Percentiles rank a stretch among this genome's conserved stretches.
Evolutionary conservation across 805 yeast genomes (phyloP).

Genomic region (Teunomyces atbi): DNA sequence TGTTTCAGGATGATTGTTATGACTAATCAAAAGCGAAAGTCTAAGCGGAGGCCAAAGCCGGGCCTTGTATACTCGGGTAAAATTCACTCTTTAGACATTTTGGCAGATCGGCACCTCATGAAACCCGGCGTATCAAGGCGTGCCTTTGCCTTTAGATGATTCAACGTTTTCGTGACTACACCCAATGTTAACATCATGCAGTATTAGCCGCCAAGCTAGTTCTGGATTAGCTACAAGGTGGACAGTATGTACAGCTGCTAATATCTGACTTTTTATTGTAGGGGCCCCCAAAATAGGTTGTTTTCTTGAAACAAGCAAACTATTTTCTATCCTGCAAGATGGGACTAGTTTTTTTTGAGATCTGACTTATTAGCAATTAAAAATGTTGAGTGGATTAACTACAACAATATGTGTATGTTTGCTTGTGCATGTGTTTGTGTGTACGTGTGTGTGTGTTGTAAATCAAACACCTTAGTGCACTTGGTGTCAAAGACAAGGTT

Average conservation of each 20-base stretch:
- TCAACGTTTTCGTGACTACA: neutral
- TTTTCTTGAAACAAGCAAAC: neutral
- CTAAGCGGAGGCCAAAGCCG: neutral
- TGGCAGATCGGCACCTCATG: neutral
- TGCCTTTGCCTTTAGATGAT: neutral
- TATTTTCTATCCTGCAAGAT: neutral
- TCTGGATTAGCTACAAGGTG: neutral
- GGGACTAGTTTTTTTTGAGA: neutral
- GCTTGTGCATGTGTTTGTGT: too few relatives aligned
- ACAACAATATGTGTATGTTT: too few relatives aligned
- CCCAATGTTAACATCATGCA: neutral
- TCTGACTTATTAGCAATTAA: neutral
- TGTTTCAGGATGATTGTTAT: neutral
- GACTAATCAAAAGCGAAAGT: neutral
- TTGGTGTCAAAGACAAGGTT: neutral
- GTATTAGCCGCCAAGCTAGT: neutral
- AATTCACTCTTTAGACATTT: neutral
- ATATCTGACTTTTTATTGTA: neutral
- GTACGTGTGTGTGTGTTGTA: too few relatives aligned
- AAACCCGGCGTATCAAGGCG: neutral
- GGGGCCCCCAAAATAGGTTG: neutral
- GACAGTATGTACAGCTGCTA: neutral
- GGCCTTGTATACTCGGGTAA: neutral
- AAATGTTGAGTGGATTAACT: too few relatives aligned
- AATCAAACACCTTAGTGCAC: neutral